Evolutionary conservation across 176 grass and related monocot species (phyloP), one percentile per base, ranked within the genome.

Genomic region (Dactylis glomerata): DNA sequence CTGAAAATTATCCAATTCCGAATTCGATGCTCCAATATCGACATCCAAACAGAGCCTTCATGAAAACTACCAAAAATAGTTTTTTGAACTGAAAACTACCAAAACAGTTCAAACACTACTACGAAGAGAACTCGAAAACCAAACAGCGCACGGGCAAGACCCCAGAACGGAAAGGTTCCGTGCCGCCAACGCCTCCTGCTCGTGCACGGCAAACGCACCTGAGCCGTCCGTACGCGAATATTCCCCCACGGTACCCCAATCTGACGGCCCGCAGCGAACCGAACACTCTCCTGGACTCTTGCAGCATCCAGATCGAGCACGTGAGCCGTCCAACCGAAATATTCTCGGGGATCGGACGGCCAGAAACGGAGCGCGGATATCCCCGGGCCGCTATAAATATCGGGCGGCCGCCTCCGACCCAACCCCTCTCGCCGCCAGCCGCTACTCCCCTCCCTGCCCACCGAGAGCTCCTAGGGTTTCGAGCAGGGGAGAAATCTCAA

Each of bases 381-480:
- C 32, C 28, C 8, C 3, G 11, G 3, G 11, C 8, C 0, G 10
- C 75, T 83, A 94, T 94, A 92, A 90, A 75, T 77, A 2, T 0
- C 3, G 23, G 30, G 45, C 2, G 30, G 73, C 26, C 67, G 67
- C 50, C 50, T 2, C 1, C 37, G 0, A 0, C 68, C 0, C 62
- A 46, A 45, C 54, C 59, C 87, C 82, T 88, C 84, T 73, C 72
- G 57, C 79, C 79, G 24, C 16, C 82, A 58, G 92, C 87, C 90
- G 90, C 89, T 42, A 10, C 81, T 63, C 40, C 54, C 40, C 68
- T 38, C 38, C 32, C 41, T 62, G 40, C 49, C 30, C n/a, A n/a
- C n/a, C 58, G 23, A 55, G 67, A 33, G 68, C 57, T 69, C 55
- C 20, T 89, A 92, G 87, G 85, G 87, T 97, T 93, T 58, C 46